Evolutionary conservation across 1,139 yeast species (phyloP), one percentile per base, ranked within the genome.

Genomic region (Nakaseomyces delphensis): DNA sequence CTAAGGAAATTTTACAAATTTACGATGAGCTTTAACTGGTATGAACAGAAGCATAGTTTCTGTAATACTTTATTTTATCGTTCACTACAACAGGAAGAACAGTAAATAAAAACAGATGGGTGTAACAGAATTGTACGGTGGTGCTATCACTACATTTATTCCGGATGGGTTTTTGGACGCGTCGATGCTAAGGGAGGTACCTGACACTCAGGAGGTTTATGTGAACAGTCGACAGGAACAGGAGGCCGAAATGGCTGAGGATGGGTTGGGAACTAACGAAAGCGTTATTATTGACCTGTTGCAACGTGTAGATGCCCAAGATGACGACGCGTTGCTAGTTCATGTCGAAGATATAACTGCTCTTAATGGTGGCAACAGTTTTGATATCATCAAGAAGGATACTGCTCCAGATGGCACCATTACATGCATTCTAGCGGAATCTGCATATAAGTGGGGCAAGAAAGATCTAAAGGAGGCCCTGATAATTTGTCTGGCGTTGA

Each of bases 181-280:
- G 1, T 80, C 94, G 1, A 59, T 66, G 36, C 61, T 86, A 42
- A 68, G 96, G 45, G 84, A 83, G 48, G 77, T 87, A 1, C 96
- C 96, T 0, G 95, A 87, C 55, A 79, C 84, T 1, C 96, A 87
- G 57, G 96, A 87, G 59, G 95, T 85, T 23, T 87, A 73, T 56
- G 74, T 85, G 52, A 54, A 62, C 41, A 49, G 51, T 37, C 48
- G 62, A 14, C 38, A 51, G n/a, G 51, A 55, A 3, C 71, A 67
- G 43, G 64, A 63, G 41, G 62, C 67, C 44, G 47, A 24, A 8
- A 9, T 55, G 2, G 71, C 67, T 44, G 64, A 64, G 41, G 63
- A 67, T 44, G 48, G 62, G 4, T 51, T 69, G 39, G 62, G 66
- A 36, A 57, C 61, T 38, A 78, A 81, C 46, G 79, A 75, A 49